Conservation (phyloP, 257 asterid species). For the Ilex asprella region DNA sequence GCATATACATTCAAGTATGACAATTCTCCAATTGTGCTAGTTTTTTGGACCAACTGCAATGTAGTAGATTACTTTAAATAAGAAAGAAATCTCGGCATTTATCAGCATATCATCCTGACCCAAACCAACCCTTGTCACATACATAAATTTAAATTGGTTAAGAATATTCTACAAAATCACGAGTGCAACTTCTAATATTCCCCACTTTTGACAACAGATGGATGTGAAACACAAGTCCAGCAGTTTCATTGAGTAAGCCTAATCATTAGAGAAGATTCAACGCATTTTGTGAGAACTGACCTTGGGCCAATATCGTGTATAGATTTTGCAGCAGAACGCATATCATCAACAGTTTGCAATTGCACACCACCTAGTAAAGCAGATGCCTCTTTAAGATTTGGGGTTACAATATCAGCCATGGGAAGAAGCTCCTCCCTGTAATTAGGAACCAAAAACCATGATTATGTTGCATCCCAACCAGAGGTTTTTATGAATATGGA, state of each 20-base stretch:
- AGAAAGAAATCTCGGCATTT: no score
- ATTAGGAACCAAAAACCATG: slow-evolving; percentile 12
- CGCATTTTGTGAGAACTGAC: slow-evolving; percentile 30
- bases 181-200: no score
- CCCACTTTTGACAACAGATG: no score
- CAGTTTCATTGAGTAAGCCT: background rate
- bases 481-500: background rate
- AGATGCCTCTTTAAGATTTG: slow-evolving; percentile 87
- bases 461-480: slow-evolving; percentile 1
- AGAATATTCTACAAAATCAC: no score
- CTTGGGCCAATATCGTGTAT: slow-evolving; percentile 77
- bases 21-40: no score
- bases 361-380: slow-evolving; percentile 70
- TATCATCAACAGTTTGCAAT: slow-evolving; percentile 67
- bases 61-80: no score
- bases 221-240: background rate
- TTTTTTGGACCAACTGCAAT: no score
- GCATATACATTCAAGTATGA: no score
- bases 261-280: slow-evolving; percentile 1
- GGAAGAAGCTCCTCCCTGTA: slow-evolving; percentile 87
- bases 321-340: slow-evolving; percentile 88
- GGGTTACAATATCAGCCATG: slow-evolving; percentile 85
- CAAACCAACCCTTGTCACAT: no score
- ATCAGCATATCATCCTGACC: no score
- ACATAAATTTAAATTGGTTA: no score